These are phyloP conservation scores for Nemania abortiva DNA, from an alignment of 2,329 filamentous ascomycete species.

Conservation along the genomic window DNA sequence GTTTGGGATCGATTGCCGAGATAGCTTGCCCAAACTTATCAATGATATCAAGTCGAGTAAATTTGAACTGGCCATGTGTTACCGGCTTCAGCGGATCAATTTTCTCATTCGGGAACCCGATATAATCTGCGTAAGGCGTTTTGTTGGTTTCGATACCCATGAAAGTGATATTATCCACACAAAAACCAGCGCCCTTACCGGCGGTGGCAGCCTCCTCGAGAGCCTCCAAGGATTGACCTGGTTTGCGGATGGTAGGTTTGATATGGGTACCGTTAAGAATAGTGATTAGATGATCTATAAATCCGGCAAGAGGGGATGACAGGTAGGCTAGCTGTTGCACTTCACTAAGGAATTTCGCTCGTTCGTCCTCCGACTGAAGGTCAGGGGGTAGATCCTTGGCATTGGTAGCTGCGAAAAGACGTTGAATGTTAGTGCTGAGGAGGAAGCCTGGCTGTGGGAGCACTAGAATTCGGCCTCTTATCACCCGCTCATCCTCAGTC, in stretches of 20 bases:
- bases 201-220: neutral
- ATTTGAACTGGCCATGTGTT: too few species aligned
- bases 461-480: neutral
- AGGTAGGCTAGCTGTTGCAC: neutral
- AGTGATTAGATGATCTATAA: neutral
- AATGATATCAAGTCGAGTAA: constrained; percentile 58
- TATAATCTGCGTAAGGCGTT: too few species aligned
- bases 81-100: too few species aligned
- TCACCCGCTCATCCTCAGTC: neutral
- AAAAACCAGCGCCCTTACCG: neutral
- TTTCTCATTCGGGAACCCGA: too few species aligned
- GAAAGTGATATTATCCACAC: neutral
- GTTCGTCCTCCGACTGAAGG: neutral
- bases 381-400: neutral
- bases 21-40: constrained; percentile 63
- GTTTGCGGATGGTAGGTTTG: neutral
- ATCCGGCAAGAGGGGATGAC: neutral
- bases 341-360: neutral
- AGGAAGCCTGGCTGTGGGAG: neutral
- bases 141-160: too few species aligned
- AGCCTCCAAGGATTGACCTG: neutral
- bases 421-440: neutral
- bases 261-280: neutral
- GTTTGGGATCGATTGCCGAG: constrained; percentile 10
- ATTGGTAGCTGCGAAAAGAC: neutral